Evolutionary conservation across 768 basidiomycete genomes (phyloP).

Genomic region (Kwoniella newhampshirensis): DNA sequence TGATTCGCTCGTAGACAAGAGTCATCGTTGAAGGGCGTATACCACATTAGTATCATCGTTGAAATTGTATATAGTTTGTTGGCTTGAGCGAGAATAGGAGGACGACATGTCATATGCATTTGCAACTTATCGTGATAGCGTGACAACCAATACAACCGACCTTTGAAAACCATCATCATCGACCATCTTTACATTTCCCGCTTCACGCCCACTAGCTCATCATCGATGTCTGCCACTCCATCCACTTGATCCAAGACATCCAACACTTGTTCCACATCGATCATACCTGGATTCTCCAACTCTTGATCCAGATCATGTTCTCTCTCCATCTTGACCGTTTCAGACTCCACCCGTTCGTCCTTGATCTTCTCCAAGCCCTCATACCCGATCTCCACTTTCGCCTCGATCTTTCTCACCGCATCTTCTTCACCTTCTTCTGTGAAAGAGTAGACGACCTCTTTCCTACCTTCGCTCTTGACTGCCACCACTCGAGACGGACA

Average conservation of each 20-base stretch:
- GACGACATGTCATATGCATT: too few relatives aligned
- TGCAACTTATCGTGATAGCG: too few relatives aligned
- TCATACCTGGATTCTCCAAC: slow-evolving; percentile 19
- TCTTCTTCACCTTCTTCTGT: slow-evolving; percentile 18
- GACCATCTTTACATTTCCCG: too few relatives aligned
- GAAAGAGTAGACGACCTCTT: slow-evolving; percentile 46
- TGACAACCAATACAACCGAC: too few relatives aligned
- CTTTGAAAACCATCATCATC: too few relatives aligned
- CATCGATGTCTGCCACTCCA: slow-evolving; percentile 23
- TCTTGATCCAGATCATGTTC: slow-evolving; percentile 3
- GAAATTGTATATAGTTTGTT: too few relatives aligned
- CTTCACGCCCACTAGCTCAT: background rate
- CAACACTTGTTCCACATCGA: slow-evolving; percentile 17
- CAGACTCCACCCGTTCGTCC: slow-evolving; percentile 6
- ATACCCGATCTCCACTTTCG: slow-evolving; percentile 30
- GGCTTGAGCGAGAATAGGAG: too few relatives aligned
- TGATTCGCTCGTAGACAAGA: too few relatives aligned
- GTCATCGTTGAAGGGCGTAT: too few relatives aligned
- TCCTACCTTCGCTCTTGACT: slow-evolving; percentile 44
- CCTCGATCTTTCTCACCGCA: background rate
- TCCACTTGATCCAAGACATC: slow-evolving; percentile 26
- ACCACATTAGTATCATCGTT: too few relatives aligned
- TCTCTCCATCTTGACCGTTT: slow-evolving; percentile 13
- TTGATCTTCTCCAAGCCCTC: slow-evolving; percentile 19
- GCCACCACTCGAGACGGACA: slow-evolving; percentile 44